Evolutionary conservation across 306 rosid species (phyloP).

Genomic region (Pueraria montana): DNA sequence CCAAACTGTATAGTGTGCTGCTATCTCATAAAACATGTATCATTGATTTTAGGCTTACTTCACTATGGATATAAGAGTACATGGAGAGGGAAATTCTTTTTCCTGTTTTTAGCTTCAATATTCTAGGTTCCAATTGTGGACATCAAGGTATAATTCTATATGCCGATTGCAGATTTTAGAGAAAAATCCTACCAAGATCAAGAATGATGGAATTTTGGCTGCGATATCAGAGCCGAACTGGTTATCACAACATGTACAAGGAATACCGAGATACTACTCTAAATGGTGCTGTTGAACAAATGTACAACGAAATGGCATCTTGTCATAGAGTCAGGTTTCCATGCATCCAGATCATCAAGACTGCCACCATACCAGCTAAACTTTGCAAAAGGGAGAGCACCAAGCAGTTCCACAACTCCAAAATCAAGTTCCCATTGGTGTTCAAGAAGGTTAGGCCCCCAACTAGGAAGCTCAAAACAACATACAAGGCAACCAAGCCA

Average conservation of each 20-base stretch:
- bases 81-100: not conserved
- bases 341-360: constrained; percentile 88
- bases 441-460: constrained; percentile 84
- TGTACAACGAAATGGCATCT: constrained; percentile 88
- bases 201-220: constrained; percentile 85
- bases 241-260: constrained; percentile 92
- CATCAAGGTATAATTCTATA: not conserved
- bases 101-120: not conserved
- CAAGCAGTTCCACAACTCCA: constrained; percentile 83
- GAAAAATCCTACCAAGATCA: constrained; percentile 77
- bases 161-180: constrained; percentile 68
- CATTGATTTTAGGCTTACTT: not conserved
- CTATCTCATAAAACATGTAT: not conserved
- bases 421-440: constrained; percentile 90
- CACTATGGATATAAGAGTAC: not conserved
- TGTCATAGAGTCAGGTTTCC: constrained; percentile 85
- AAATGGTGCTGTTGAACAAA: constrained; percentile 76
- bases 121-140: not conserved
- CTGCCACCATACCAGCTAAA: constrained; percentile 81
- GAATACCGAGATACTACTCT: constrained; percentile 82
- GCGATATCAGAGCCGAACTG: constrained; percentile 87
- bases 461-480: constrained; percentile 83
- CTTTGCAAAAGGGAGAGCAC: constrained; percentile 89
- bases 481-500: constrained; percentile 84
- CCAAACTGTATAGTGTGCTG: not conserved